Percentiles rank a stretch among this genome's conserved stretches.
Evolutionary conservation across 192 early-diverging fungal species (phyloP).

Genomic region (Coemansia reversa): DNA sequence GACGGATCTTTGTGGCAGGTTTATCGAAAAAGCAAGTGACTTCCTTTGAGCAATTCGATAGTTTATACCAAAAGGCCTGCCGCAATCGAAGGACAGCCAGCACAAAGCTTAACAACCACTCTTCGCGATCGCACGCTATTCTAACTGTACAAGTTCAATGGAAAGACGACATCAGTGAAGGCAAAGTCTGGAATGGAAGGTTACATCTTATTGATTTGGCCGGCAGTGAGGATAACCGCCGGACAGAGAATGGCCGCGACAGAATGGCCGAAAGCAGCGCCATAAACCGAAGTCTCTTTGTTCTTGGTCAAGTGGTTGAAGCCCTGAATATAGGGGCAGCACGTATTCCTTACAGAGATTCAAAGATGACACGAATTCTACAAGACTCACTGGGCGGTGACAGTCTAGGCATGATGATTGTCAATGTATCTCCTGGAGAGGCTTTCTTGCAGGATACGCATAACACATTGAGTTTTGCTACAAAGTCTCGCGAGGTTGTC

Average conservation of each 20-base stretch:
- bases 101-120: conserved; percentile 65
- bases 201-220: conserved; percentile 68
- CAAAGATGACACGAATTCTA: conserved; percentile 67
- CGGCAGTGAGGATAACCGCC: conserved; percentile 65
- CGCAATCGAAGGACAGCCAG: conserved; percentile 61
- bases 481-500: conserved; percentile 61
- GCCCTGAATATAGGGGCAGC: conserved; percentile 58
- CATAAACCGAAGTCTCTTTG: conserved; percentile 67
- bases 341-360: conserved; percentile 63
- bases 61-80: conserved; percentile 47
- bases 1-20: conserved; percentile 59
- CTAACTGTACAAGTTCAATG: conserved; percentile 57
- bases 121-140: conserved; percentile 65
- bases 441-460: conserved; percentile 55
- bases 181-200: conserved; percentile 49
- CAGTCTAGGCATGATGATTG: conserved; percentile 65
- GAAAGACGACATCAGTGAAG: conserved; percentile 29
- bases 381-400: conserved; percentile 67
- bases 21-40: conserved; percentile 56
- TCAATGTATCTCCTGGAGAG: conserved; percentile 62
- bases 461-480: conserved; percentile 67
- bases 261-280: conserved; percentile 65
- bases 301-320: conserved; percentile 66
- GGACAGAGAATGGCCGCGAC: conserved; percentile 61
- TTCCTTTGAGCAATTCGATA: conserved; percentile 56